These are phyloP conservation scores for Neonectria faginata DNA, from an alignment of 2,329 filamentous ascomycete species.

Conservation along the genomic window DNA sequence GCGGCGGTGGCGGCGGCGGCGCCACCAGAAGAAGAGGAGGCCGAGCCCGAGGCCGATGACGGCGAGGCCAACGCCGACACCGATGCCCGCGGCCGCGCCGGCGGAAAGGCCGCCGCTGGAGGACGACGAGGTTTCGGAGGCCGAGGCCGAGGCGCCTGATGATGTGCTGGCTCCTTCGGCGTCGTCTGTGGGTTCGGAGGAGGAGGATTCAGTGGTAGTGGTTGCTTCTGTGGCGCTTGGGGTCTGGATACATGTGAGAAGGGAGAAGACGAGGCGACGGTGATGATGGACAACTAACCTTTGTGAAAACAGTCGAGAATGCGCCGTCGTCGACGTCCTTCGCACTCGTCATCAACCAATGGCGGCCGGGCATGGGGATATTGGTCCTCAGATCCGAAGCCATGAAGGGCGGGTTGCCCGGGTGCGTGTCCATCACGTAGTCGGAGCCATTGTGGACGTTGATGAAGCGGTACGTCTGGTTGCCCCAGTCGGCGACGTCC, in stretches of 20 bases:
- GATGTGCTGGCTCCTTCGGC: constrained; percentile 19
- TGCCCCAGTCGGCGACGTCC: constrained; percentile 49
- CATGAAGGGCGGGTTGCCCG: constrained; percentile 49
- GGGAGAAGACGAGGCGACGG: not conserved
- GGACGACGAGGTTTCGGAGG: not conserved
- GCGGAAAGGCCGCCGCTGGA: constrained; percentile 41
- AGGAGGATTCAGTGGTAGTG: constrained; percentile 20
- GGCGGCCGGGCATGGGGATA: constrained; percentile 47
- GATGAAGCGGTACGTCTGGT: constrained; percentile 46
- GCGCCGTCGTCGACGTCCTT: constrained; percentile 47
- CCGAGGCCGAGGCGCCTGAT: constrained; percentile 14
- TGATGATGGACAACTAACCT: constrained; percentile 41
- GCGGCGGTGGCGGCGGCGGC: constrained; percentile 18
- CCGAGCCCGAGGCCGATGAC: constrained; percentile 40
- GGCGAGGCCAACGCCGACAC: constrained; percentile 45
- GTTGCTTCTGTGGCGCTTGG: constrained; percentile 17
- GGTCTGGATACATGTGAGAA: constrained; percentile 1
- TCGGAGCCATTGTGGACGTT: constrained; percentile 50
- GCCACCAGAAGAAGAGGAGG: constrained; percentile 47
- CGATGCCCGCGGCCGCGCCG: constrained; percentile 48
- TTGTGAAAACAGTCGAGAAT: constrained; percentile 49
- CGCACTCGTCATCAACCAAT: constrained; percentile 51
- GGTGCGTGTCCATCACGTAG: constrained; percentile 50
- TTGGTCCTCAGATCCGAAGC: constrained; percentile 41
- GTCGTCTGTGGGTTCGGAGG: constrained; percentile 7